These are phyloP conservation scores for Schizosaccharomyces versatilis DNA, from an alignment of 1,139 yeast genomes.

Conservation along the genomic window DNA sequence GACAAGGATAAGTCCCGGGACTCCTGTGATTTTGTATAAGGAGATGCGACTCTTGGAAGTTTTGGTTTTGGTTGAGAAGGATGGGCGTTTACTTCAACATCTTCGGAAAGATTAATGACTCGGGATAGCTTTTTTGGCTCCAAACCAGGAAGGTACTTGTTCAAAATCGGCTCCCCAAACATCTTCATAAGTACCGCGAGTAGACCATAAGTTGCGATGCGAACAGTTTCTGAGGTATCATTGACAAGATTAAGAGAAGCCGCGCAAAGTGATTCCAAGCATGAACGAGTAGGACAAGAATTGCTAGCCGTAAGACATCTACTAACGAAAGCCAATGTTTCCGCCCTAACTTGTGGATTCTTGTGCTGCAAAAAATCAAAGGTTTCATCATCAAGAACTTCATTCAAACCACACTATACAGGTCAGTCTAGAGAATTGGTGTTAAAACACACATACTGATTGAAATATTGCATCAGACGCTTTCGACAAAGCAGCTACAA, in stretches of 20 bases:
- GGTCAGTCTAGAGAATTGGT: too few relatives aligned
- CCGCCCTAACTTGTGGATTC: slow-evolving; percentile 65
- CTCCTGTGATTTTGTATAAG: not conserved
- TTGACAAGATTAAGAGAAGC: slow-evolving; percentile 37
- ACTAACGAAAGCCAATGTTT: slow-evolving; percentile 40
- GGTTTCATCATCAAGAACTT: slow-evolving; percentile 41
- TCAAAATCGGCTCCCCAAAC: slow-evolving; percentile 50
- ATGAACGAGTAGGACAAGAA: slow-evolving; percentile 29
- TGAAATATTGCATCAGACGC: slow-evolving; percentile 47
- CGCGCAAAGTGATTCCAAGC: slow-evolving; percentile 36
- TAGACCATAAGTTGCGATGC: slow-evolving; percentile 57
- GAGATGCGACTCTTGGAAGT: not conserved
- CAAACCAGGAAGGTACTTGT: slow-evolving; percentile 26
- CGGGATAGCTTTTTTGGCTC: not conserved
- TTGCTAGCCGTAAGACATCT: slow-evolving; percentile 38
- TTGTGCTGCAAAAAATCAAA: slow-evolving; percentile 33
- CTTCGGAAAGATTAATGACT: not conserved
- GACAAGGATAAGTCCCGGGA: too few relatives aligned
- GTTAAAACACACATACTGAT: slow-evolving; percentile 10
- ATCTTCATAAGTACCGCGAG: slow-evolving; percentile 70
- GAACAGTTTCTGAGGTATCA: slow-evolving; percentile 70
- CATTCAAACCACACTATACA: slow-evolving; percentile 25
- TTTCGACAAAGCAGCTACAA: slow-evolving; percentile 41
- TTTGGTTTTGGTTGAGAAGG: not conserved
- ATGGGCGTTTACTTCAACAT: not conserved